Base-by-base conservation (phyloP, 768 basidiomycete genomes). In the Panaeolus cyanescens region DNA sequence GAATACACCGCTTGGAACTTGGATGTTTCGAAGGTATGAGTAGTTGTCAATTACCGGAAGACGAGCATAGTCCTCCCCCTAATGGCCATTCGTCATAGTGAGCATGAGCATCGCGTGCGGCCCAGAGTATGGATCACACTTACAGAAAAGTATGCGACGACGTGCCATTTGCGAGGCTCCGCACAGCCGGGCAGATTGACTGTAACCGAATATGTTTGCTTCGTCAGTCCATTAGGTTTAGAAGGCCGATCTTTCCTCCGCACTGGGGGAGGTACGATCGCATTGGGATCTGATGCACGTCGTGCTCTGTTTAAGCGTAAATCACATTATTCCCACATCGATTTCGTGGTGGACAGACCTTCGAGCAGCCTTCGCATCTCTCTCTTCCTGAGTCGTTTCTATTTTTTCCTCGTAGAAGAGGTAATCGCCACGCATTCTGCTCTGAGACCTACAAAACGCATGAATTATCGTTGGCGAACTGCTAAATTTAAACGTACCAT, bases 371-470 rank as follows among this genome's bases (percentile, higher is more conserved):
- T 92, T 92, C 0, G 88, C 85, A 64, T 91, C 89, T 64, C 87
- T 84, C 70, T 91, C 91, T 68, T 91, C 91, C 62, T 88, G 86
- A 1, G 90, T 92, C 0, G 87, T 89, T 66, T 90, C 90, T 55
- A 91, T 86, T 68, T 92, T 92, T 71, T 92, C 90, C 69, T 92
- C 91, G 65, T 93, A 93, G 73, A 91, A 92, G 15, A 93, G 76
- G 69, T 91, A 92, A 70, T 90, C 91, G 20, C 87, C 90, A 25
- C 89, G 80, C 91, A 93, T 93, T 61, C 91, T 78, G 72, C 91
- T 92, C 70, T 92, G 91, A 1, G 91, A 92, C 90, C 91, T 92
- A 32, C 15, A 17, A 10, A 3, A 28, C 17, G n/a, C 28, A 58
- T 25, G 33, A 25, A 34, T 62, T 20, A 59, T 50, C 33, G 56